phyloP scores from a whole-genome alignment of 2,329 filamentous ascomycete genomes.

The Xylariaceae sp. region DNA sequence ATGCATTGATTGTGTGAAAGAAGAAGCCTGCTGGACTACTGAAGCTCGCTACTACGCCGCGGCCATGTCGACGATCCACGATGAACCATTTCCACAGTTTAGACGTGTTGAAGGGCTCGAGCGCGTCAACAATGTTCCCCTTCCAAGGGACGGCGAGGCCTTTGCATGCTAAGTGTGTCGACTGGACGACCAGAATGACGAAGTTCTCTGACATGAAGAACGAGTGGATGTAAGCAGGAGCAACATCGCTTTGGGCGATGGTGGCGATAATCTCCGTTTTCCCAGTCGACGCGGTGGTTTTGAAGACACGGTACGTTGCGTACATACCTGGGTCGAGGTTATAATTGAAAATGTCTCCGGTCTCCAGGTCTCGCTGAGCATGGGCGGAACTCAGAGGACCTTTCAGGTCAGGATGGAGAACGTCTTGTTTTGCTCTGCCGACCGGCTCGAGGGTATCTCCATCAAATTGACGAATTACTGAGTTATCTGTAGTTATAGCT shows the following conservation, averaged over 20 bases:
- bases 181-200: conserved; percentile 70
- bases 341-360: conserved; percentile 76
- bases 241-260: conserved; percentile 46
- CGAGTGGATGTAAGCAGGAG: conserved; percentile 76
- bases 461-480: conserved; percentile 58
- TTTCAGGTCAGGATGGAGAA: conserved; percentile 63
- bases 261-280: conserved; percentile 68
- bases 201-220: conserved; percentile 69
- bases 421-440: conserved; percentile 55
- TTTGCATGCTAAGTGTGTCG: conserved; percentile 52
- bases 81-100: conserved; percentile 67
- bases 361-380: conserved; percentile 64
- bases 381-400: conserved; percentile 69
- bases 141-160: conserved; percentile 62
- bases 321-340: conserved; percentile 63
- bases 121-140: conserved; percentile 64
- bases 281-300: conserved; percentile 57
- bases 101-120: conserved; percentile 57
- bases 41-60: conserved; percentile 66
- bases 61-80: conserved; percentile 59
- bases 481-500: conserved; percentile 55
- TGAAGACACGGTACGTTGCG: conserved; percentile 66
- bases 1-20: conserved; percentile 78
- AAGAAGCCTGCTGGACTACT: conserved; percentile 67
- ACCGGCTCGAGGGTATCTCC: conserved; percentile 69